Evolutionary conservation across 768 basidiomycete species (phyloP).

Genomic region (Leucosporidium scottii): DNA sequence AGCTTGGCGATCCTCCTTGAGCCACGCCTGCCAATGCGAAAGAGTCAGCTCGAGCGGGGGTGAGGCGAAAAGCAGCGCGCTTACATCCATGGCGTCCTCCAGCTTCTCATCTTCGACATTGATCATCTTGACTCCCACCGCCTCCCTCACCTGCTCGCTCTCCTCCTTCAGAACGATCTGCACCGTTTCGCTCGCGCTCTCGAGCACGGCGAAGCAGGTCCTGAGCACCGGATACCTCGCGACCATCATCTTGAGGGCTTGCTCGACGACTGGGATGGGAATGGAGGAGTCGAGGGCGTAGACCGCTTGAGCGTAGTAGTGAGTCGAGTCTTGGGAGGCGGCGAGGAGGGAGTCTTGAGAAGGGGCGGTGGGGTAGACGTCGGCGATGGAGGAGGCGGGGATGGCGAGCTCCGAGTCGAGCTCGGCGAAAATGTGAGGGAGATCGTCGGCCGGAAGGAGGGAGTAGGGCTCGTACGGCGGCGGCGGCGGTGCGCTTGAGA

Average conservation of each 20-base stretch:
- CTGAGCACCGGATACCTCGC: slow-evolving; percentile 20
- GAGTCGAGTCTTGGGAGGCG: slow-evolving; percentile 21
- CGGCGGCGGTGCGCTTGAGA: not conserved
- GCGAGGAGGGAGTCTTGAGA: slow-evolving; percentile 31
- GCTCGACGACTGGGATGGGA: slow-evolving; percentile 4
- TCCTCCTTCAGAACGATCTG: slow-evolving; percentile 13
- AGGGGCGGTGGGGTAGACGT: slow-evolving; percentile 27
- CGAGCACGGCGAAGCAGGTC: slow-evolving; percentile 20
- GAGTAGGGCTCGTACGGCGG: slow-evolving; percentile 9
- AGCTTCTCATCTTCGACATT: not conserved
- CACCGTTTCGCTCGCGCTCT: not conserved
- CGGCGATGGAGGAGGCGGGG: not conserved
- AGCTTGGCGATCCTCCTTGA: slow-evolving; percentile 5
- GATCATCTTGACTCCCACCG: not conserved
- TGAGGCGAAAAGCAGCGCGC: not conserved
- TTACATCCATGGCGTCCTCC: slow-evolving; percentile 9
- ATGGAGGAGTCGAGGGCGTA: slow-evolving; percentile 13
- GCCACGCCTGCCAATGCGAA: slow-evolving; percentile 12
- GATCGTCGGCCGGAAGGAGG: slow-evolving; percentile 1
- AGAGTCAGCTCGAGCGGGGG: not conserved
- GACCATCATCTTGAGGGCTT: slow-evolving; percentile 5
- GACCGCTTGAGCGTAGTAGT: slow-evolving; percentile 32
- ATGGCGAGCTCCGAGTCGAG: slow-evolving; percentile 2
- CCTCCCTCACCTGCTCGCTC: slow-evolving; percentile 16
- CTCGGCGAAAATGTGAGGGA: slow-evolving; percentile 7